Evolutionary conservation across 495 filamentous ascomycete genomes (phyloP).

Genomic region (Penicillium goetzii): DNA sequence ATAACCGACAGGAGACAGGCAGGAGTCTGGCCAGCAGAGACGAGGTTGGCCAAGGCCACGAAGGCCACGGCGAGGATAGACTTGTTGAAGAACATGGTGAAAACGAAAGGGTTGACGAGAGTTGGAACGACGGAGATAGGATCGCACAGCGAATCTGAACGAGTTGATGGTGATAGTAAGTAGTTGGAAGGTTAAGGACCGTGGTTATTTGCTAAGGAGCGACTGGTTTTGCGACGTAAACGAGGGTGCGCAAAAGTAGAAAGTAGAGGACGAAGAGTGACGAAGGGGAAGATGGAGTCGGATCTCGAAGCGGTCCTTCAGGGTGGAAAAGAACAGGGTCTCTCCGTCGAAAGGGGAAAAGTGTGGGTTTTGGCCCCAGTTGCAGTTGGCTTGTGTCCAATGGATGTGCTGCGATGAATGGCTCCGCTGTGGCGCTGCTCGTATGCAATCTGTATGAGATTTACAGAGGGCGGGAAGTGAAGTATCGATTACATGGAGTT

Average conservation of each 20-base stretch:
- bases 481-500: not conserved
- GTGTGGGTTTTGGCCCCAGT: slow-evolving; percentile 18
- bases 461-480: not conserved
- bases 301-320: slow-evolving; percentile 19
- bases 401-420: slow-evolving; percentile 18
- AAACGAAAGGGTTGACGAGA: slow-evolving; percentile 16
- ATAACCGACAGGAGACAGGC: slow-evolving; percentile 44
- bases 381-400: slow-evolving; percentile 13
- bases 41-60: slow-evolving; percentile 42
- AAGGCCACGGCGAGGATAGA: slow-evolving; percentile 39
- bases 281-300: slow-evolving; percentile 28
- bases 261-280: slow-evolving; percentile 33
- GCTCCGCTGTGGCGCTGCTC: not conserved
- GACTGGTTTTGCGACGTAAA: slow-evolving; percentile 23
- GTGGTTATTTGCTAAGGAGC: slow-evolving; percentile 29
- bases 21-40: slow-evolving; percentile 31
- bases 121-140: slow-evolving; percentile 21
- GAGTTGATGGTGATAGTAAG: not conserved
- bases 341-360: slow-evolving; percentile 7
- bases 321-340: slow-evolving; percentile 22
- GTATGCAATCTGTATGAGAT: not conserved
- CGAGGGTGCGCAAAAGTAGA: slow-evolving; percentile 21
- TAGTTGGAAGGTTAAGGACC: slow-evolving; percentile 22
- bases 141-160: slow-evolving; percentile 35
- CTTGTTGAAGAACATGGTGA: slow-evolving; percentile 45